Percentiles rank a stretch among this genome's conserved stretches.
These are phyloP conservation scores for Arachnomyces sp. DNA, from an alignment of 2,329 filamentous ascomycete species.

Conservation along the genomic window DNA sequence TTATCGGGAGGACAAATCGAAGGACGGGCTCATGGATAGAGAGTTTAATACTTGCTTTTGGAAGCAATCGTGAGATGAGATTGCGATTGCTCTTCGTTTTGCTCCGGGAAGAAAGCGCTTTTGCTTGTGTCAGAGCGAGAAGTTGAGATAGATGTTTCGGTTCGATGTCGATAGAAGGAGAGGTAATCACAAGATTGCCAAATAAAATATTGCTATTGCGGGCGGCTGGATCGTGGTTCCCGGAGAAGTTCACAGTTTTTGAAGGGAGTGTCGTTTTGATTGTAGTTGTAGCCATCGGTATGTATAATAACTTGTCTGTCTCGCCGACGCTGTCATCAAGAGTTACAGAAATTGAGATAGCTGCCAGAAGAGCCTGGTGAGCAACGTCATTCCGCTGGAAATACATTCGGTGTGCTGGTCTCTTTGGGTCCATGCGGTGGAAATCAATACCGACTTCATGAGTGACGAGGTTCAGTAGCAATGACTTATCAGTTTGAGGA, in stretches of 20 bases:
- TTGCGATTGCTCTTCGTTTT: constrained; percentile 48
- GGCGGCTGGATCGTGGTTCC: constrained; percentile 65
- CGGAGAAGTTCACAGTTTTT: constrained; percentile 77
- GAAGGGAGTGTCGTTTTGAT: constrained; percentile 90
- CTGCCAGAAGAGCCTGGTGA: constrained; percentile 86
- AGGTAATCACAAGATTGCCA: constrained; percentile 92
- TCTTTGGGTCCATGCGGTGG: constrained; percentile 82
- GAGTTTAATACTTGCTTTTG: constrained; percentile 89
- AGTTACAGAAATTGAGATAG: constrained; percentile 84
- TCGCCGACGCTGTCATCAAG: constrained; percentile 83
- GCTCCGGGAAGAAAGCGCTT: constrained; percentile 32
- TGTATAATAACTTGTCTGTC: constrained; percentile 79
- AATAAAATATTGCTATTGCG: constrained; percentile 94
- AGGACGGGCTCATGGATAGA: constrained; percentile 95
- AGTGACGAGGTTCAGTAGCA: constrained; percentile 82
- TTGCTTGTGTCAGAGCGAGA: constrained; percentile 63
- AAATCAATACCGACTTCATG: constrained; percentile 94
- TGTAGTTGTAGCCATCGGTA: constrained; percentile 95
- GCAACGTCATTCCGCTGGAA: constrained; percentile 88
- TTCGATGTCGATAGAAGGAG: constrained; percentile 86
- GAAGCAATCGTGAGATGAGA: constrained; percentile 81
- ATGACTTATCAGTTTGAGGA: constrained; percentile 59
- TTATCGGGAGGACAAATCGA: constrained; percentile 76
- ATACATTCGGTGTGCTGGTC: constrained; percentile 95
- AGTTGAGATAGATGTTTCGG: constrained; percentile 85